phyloP scores from a whole-genome alignment of 306 rosid species.

The Canavalia gladiata region DNA sequence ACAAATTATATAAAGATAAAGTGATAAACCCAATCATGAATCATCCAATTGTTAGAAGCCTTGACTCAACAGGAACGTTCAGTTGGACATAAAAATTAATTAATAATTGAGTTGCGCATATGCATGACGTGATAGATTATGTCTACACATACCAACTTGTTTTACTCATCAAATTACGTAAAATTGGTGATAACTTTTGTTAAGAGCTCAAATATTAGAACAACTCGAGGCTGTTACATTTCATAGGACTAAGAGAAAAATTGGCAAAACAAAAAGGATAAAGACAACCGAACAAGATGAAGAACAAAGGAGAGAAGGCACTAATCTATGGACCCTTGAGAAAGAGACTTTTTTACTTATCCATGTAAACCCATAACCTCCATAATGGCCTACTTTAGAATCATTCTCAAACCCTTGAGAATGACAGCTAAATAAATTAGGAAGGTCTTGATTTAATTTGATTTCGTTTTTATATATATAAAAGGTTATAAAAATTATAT shows the following conservation, averaged over 20 bases:
- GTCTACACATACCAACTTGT: background rate
- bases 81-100: background rate
- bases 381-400: conserved; percentile 21
- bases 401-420: conserved; percentile 9
- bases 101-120: background rate
- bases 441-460: no score
- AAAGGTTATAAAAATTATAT: no score
- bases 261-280: background rate
- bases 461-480: no score
- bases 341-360: background rate
- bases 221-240: background rate
- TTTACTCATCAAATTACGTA: background rate
- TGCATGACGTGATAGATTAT: background rate
- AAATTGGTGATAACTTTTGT: background rate
- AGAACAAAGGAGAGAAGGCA: background rate
- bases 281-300: background rate
- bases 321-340: conserved; percentile 20
- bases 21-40: conserved; percentile 35
- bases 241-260: background rate
- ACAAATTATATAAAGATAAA: background rate
- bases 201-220: background rate
- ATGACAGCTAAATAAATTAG: background rate
- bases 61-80: background rate
- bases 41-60: conserved; percentile 31
- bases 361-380: conserved; percentile 23